Evolutionary conservation across 2,329 filamentous ascomycete species (phyloP).

Genomic region (Colletotrichum salicis): DNA sequence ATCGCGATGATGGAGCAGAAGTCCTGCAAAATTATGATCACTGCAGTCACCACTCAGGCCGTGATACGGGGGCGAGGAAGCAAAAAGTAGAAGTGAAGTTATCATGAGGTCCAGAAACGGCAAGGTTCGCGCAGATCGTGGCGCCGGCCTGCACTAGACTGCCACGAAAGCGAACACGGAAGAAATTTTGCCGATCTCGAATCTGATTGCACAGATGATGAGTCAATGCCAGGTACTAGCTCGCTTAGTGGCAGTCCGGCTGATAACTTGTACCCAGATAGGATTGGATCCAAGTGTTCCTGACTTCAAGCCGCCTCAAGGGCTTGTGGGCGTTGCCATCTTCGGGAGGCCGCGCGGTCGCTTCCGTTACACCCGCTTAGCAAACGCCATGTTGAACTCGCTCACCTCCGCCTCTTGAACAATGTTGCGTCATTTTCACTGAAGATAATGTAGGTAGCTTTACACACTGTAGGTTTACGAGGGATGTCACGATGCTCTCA

Average conservation of each 20-base stretch:
- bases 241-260: not conserved
- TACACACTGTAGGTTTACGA: too few species aligned
- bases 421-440: not conserved
- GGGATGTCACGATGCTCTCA: too few species aligned
- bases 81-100: not conserved
- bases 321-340: not conserved
- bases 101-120: not conserved
- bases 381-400: not conserved
- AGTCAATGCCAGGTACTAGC: not conserved
- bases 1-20: not conserved
- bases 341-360: not conserved
- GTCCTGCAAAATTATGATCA: not conserved
- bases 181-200: not conserved
- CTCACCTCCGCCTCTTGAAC: not conserved
- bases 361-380: not conserved
- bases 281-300: not conserved
- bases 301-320: not conserved
- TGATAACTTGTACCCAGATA: not conserved
- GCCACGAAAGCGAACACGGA: not conserved
- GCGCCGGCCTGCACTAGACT: not conserved
- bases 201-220: not conserved
- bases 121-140: not conserved
- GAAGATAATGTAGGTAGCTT: not conserved
- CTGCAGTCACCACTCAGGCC: not conserved
- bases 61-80: not conserved